A percentile compares a stretch with the other conserved stretches of the same genome.
Conservation (phyloP, 768 basidiomycete species). For the Chalciporus sphaerocephalus region DNA sequence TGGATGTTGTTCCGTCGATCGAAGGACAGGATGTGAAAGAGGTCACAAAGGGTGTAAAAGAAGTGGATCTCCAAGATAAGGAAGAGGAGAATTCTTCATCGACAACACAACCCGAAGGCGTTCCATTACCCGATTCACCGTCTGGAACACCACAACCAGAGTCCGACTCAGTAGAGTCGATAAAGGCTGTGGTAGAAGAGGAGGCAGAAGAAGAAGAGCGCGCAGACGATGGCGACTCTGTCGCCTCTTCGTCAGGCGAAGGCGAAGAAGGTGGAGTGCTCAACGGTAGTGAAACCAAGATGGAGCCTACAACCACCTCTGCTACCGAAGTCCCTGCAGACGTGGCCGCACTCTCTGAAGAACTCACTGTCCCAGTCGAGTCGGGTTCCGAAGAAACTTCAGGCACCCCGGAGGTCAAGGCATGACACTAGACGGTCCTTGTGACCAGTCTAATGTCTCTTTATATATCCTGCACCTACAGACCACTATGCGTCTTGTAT, state of each 20-base stretch:
- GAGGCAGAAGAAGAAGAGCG: conserved; percentile 12
- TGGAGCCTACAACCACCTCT: not conserved
- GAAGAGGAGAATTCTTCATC: conserved; percentile 12
- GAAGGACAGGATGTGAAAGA: conserved; percentile 56
- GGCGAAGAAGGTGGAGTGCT: conserved; percentile 3
- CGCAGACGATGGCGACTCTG: conserved; percentile 17
- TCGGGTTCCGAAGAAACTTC: conserved; percentile 7
- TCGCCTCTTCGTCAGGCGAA: conserved; percentile 20
- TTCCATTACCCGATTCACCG: conserved; percentile 39
- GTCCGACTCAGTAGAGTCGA: conserved; percentile 4
- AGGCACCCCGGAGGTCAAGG: conserved; percentile 18
- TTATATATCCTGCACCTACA: conserved; percentile 36
- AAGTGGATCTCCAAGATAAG: conserved; percentile 56
- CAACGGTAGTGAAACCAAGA: conserved; percentile 3
- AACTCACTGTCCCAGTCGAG: conserved; percentile 3
- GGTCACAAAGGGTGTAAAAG: conserved; percentile 65
- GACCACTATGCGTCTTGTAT: not conserved
- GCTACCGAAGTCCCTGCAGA: not conserved
- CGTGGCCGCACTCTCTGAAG: conserved; percentile 7
- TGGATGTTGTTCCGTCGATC: conserved; percentile 16
- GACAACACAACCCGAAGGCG: conserved; percentile 27
- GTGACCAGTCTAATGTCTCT: conserved; percentile 6
- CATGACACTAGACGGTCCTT: conserved; percentile 9
- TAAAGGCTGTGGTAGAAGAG: conserved; percentile 8
- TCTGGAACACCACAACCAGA: conserved; percentile 22